Conservation (phyloP, 2,329 filamentous ascomycete genomes). For the Epichloe uncinata region DNA sequence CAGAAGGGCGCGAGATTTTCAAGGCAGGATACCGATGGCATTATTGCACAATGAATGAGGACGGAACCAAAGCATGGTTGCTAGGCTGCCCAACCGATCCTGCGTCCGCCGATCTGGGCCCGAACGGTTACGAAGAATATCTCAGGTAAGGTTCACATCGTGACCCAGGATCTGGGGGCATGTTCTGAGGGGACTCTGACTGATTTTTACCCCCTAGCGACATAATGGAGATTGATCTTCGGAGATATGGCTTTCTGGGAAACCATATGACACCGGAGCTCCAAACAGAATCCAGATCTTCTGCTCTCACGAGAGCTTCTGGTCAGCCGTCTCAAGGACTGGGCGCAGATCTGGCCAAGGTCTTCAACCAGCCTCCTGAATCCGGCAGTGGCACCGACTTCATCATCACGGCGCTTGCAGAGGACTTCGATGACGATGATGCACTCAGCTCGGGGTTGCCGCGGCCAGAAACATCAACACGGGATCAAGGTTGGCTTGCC, state of each 20-base stretch:
- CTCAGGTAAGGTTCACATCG: conserved; percentile 38
- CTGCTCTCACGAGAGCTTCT: conserved; percentile 30
- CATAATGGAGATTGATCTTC: conserved; percentile 84
- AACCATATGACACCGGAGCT: conserved; percentile 53
- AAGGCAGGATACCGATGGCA: conserved; percentile 90
- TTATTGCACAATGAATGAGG: conserved; percentile 91
- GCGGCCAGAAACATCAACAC: conserved; percentile 28
- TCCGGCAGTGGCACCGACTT: conserved; percentile 82
- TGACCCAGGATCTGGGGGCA: not conserved
- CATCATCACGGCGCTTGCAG: conserved; percentile 73
- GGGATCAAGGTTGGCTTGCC: conserved; percentile 42
- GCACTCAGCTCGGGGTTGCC: conserved; percentile 38
- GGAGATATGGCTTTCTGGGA: conserved; percentile 80
- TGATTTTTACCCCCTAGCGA: conserved; percentile 37
- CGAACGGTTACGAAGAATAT: conserved; percentile 72
- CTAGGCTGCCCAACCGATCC: conserved; percentile 79
- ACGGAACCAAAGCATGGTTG: conserved; percentile 92
- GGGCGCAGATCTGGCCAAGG: conserved; percentile 70
- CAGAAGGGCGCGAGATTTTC: conserved; percentile 89
- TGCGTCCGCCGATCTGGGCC: conserved; percentile 48
- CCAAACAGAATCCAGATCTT: conserved; percentile 34
- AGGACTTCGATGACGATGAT: conserved; percentile 59
- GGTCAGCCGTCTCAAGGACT: conserved; percentile 53
- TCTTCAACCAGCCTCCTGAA: conserved; percentile 80
- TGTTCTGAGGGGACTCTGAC: not conserved